Evolutionary conservation across 768 basidiomycete genomes (phyloP).

Genomic region (Boletus patriciae): DNA sequence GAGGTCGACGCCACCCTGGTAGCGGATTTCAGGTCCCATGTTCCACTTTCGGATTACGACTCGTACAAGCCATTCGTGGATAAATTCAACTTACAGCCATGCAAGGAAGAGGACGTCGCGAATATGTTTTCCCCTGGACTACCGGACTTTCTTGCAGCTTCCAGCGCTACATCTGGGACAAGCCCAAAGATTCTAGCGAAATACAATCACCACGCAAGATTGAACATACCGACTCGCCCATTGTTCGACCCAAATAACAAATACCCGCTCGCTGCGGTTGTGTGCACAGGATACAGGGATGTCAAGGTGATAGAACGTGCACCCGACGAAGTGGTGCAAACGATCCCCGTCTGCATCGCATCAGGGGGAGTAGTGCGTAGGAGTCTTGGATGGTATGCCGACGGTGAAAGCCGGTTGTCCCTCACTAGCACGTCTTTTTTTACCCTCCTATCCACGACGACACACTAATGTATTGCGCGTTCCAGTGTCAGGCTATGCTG

Average conservation of each 20-base stretch:
- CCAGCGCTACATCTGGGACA: slow-evolving; percentile 20
- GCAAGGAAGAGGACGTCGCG: slow-evolving; percentile 19
- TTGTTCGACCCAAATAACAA: not conserved
- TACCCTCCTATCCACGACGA: not conserved
- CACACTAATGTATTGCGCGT: not conserved
- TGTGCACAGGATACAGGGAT: slow-evolving; percentile 1
- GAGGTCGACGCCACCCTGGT: slow-evolving; percentile 9
- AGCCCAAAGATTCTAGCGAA: slow-evolving; percentile 8
- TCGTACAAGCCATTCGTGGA: slow-evolving; percentile 14
- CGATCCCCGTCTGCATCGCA: slow-evolving; percentile 7
- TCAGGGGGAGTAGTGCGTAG: slow-evolving; percentile 2
- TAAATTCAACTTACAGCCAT: slow-evolving; percentile 16
- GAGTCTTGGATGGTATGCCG: slow-evolving; percentile 7
- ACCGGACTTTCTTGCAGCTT: slow-evolving; percentile 7
- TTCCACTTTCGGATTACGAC: slow-evolving; percentile 14
- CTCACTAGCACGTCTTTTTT: not conserved
- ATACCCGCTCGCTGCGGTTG: not conserved
- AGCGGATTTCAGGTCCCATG: slow-evolving; percentile 4
- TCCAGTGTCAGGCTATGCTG: slow-evolving; percentile 12
- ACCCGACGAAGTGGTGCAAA: not conserved
- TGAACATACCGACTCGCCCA: not conserved
- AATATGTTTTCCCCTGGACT: slow-evolving; percentile 23
- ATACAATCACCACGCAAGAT: slow-evolving; percentile 4
- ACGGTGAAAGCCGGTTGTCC: slow-evolving; percentile 11
- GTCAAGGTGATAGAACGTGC: slow-evolving; percentile 9